Evolutionary conservation across 768 basidiomycete species (phyloP).

Genomic region (Leccinellum rugosiceps): DNA sequence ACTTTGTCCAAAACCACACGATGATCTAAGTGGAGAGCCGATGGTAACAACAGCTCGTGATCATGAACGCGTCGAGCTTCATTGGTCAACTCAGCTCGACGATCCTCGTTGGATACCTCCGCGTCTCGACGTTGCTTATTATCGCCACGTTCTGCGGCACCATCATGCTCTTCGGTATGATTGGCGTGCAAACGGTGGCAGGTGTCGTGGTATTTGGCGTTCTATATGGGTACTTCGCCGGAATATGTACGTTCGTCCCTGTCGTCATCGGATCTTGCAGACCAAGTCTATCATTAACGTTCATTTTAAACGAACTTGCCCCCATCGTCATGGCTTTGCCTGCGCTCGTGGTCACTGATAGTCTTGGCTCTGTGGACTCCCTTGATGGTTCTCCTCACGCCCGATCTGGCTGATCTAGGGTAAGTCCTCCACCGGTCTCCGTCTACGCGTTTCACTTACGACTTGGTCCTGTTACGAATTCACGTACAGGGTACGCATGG

Average conservation of each 20-base stretch:
- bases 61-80: conserved; percentile 53
- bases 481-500: conserved; percentile 39
- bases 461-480: background rate
- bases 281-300: background rate
- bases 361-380: conserved; percentile 43
- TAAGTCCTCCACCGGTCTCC: conserved; percentile 12
- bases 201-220: conserved; percentile 43
- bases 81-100: conserved; percentile 53
- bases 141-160: conserved; percentile 38
- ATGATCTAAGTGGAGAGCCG: background rate
- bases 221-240: conserved; percentile 53
- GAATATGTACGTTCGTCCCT: conserved; percentile 34
- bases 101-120: conserved; percentile 40
- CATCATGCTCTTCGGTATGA: conserved; percentile 44
- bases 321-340: background rate
- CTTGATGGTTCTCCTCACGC: conserved; percentile 42
- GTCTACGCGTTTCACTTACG: background rate
- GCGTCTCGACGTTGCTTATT: conserved; percentile 37
- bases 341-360: conserved; percentile 6
- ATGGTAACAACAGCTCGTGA: conserved; percentile 42
- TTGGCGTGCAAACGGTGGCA: conserved; percentile 39
- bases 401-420: conserved; percentile 52
- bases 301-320: background rate
- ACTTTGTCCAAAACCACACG: background rate
- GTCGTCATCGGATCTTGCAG: background rate